These are phyloP conservation scores for Leccinum truebloodii DNA, from an alignment of 768 basidiomycete genomes.

Conservation along the genomic window DNA sequence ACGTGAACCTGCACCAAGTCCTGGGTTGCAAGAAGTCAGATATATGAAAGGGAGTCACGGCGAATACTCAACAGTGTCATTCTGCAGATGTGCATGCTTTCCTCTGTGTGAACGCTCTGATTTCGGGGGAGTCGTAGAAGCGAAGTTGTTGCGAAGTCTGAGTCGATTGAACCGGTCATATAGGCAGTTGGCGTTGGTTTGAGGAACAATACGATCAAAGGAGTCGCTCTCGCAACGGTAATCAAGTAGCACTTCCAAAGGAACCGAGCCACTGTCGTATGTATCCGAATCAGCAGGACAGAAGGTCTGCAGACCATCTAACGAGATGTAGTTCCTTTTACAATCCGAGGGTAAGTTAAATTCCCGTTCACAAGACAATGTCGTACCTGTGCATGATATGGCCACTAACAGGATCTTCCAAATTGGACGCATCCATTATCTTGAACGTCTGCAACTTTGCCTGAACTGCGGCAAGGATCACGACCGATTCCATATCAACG, in stretches of 20 bases:
- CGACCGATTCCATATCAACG: constrained; percentile 49
- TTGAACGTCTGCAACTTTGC: constrained; percentile 76
- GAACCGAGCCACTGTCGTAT: constrained; percentile 61
- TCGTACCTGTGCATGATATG: constrained; percentile 81
- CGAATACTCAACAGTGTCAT: constrained; percentile 55
- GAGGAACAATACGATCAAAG: constrained; percentile 89
- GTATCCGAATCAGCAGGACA: constrained; percentile 55
- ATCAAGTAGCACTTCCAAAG: constrained; percentile 90
- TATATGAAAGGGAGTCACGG: not conserved
- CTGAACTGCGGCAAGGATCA: constrained; percentile 77
- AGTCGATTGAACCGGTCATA: constrained; percentile 96
- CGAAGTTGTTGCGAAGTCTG: constrained; percentile 72
- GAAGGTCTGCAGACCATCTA: constrained; percentile 87
- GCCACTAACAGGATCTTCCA: constrained; percentile 82
- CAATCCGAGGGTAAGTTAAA: constrained; percentile 5
- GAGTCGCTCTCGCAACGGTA: constrained; percentile 75
- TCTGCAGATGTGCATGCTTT: constrained; percentile 51
- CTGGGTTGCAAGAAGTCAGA: constrained; percentile 39
- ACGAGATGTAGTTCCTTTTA: constrained; percentile 69
- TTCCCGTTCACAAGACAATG: not conserved
- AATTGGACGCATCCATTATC: constrained; percentile 77
- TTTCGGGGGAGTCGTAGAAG: constrained; percentile 50
- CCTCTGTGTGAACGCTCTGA: constrained; percentile 31
- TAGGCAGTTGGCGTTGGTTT: constrained; percentile 80
- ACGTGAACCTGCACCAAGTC: constrained; percentile 82